These are phyloP conservation scores for Cunninghamia lanceolata DNA, from an alignment of 75 land plant genomes.

Conservation along the genomic window DNA sequence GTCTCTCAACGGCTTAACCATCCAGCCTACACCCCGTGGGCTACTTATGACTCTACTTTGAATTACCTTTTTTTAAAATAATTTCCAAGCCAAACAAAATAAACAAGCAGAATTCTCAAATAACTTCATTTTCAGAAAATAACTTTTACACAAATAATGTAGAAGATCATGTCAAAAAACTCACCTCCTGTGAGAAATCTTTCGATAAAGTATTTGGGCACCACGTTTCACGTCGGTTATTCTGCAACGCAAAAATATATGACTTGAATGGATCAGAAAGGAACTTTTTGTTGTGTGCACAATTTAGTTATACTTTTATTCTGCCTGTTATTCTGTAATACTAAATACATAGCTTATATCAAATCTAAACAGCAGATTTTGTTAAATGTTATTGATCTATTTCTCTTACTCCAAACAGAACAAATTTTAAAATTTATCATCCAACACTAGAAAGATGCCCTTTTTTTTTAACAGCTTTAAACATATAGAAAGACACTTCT, in stretches of 20 bases:
- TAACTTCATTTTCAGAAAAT: neutral
- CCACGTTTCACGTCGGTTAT: slow-evolving; percentile 91
- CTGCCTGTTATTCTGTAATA: neutral
- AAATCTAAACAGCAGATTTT: neutral
- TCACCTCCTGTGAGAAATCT: slow-evolving; percentile 44
- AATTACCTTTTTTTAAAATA: neutral
- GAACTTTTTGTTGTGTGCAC: neutral
- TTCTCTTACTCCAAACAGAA: neutral
- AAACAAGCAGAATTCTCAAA: neutral
- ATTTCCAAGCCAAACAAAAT: neutral
- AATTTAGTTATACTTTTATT: neutral
- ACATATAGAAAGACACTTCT: neutral
- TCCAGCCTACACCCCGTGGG: no score
- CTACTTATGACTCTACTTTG: neutral
- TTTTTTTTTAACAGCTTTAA: neutral
- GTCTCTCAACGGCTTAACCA: no score
- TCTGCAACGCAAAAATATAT: slow-evolving; percentile 23
- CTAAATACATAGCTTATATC: neutral
- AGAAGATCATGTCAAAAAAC: neutral
- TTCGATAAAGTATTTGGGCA: slow-evolving; percentile 50
- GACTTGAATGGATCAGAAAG: neutral
- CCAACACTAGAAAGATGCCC: neutral
- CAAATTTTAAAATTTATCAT: neutral
- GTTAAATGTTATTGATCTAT: neutral
- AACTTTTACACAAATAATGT: neutral